phyloP scores from a whole-genome alignment of 2,329 filamentous ascomycete species.

The Calonectria ilicicola region DNA sequence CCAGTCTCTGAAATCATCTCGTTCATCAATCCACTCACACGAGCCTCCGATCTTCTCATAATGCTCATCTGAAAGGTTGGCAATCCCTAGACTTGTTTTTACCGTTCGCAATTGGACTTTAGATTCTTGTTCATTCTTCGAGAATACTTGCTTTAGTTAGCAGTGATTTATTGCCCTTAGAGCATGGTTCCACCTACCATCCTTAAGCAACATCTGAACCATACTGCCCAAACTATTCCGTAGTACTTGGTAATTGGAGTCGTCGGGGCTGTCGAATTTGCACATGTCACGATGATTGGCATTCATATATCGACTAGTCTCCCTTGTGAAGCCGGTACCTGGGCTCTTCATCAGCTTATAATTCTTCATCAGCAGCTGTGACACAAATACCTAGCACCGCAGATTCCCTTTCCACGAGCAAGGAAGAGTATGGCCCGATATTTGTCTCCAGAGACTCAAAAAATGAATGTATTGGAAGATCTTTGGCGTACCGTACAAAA shows the following conservation, averaged over 20 bases:
- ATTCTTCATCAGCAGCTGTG: neutral
- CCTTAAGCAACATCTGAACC: neutral
- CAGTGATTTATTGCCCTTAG: neutral
- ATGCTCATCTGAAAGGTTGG: neutral
- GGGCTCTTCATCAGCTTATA: neutral
- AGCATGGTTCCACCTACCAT: neutral
- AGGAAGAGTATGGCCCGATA: neutral
- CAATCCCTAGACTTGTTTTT: neutral
- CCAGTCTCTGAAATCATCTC: neutral
- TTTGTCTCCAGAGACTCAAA: conserved; percentile 45
- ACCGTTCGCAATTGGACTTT: neutral
- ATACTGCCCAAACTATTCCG: conserved; percentile 35
- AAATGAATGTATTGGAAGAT: conserved; percentile 48
- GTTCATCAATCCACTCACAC: neutral
- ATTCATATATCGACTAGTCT: conserved; percentile 27
- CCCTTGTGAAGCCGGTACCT: neutral
- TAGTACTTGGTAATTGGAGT: conserved; percentile 43
- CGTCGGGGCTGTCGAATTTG: conserved; percentile 44
- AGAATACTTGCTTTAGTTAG: neutral
- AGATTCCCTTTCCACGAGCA: conserved; percentile 48
- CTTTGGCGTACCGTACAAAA: conserved; percentile 41
- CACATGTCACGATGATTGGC: conserved; percentile 48
- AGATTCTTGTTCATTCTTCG: neutral
- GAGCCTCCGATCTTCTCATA: neutral
- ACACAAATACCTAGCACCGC: conserved; percentile 43